Evolutionary conservation across 2,329 filamentous ascomycete species (phyloP), one percentile per base, ranked within the genome.

Genomic region (Xylariaceae sp.): DNA sequence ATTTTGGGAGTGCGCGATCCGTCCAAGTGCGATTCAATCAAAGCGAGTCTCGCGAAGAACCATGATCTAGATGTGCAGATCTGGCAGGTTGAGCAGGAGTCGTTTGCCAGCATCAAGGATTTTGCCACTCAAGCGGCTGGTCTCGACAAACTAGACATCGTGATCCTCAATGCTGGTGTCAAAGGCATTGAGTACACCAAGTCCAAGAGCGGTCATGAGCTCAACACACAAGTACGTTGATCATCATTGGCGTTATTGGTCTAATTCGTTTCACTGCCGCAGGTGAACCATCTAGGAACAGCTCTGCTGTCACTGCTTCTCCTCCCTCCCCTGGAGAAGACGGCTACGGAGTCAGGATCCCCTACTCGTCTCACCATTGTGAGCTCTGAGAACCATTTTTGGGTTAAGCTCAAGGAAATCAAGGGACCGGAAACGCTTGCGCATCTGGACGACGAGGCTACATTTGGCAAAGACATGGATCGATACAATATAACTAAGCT

Each of bases 271-370:
- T 44, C 10, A 18, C 17, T 28, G 16, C 22, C 10, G 42, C 42
- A 22, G 22, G 42, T 22, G 6, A 22, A 59, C 46, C 48, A 61
- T 14, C 48, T 61, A 13, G 60, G 60, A 7, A 62, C 54, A 2
- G 59, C 59, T 1, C 45, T 61, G 13, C 48, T 62, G 7, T 60
- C 60, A 2, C 36, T 62, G 5, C 48, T 60, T 9, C 54, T 61
- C 3, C 38, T 53, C 3, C 49, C 47, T 14, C 52, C 53, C 11
- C 46, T 61, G 5, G 46, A 49, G 6, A 36, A n/a, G 13, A 60
- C 57, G 2, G 52, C 54, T 12, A 50, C 31, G 11, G 33, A 45
- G 38, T 51, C 36, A 0, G 36, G 52, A 6, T 50, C 50, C 11
- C 54, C 48, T 5, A 14, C 54, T 5, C 54, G 55, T 14, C 53